These are phyloP conservation scores for Boechera retrofracta DNA, from an alignment of 345 rosid genomes.

Conservation along the genomic window DNA sequence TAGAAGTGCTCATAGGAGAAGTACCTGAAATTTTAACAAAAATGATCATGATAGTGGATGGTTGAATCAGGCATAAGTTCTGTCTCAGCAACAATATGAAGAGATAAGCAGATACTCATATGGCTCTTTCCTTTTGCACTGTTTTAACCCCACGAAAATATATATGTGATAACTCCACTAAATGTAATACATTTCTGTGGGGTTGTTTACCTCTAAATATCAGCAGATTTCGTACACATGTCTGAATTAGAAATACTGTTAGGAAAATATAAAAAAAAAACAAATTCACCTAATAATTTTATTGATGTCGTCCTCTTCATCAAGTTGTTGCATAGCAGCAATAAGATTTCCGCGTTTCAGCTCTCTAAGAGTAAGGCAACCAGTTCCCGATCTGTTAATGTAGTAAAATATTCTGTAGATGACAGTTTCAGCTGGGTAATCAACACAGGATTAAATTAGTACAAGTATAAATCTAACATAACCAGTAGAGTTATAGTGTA, in stretches of 20 bases:
- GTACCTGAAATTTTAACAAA: slow-evolving; percentile 52
- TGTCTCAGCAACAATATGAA: neutral
- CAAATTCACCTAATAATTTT: slow-evolving; percentile 67
- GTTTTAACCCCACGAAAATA: neutral
- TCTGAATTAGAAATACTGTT: neutral
- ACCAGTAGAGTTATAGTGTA: neutral
- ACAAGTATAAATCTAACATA: slow-evolving; percentile 20
- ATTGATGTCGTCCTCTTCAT: slow-evolving; percentile 81
- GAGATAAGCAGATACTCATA: neutral
- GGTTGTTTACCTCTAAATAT: neutral
- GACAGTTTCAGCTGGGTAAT: slow-evolving; percentile 80
- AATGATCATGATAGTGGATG: neutral
- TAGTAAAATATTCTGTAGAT: slow-evolving; percentile 81
- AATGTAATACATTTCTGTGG: neutral
- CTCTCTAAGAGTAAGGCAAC: slow-evolving; percentile 75
- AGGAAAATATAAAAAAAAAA: neutral
- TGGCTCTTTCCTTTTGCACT: slow-evolving; percentile 3
- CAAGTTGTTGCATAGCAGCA: slow-evolving; percentile 75
- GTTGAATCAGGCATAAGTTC: neutral
- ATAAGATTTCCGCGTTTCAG: slow-evolving; percentile 76
- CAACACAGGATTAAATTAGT: slow-evolving; percentile 35
- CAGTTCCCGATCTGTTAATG: slow-evolving; percentile 73
- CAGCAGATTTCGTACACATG: neutral
- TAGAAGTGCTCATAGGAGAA: slow-evolving; percentile 84
- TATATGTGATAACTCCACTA: neutral